Percentiles rank a stretch among this genome's conserved stretches.
phyloP scores from a whole-genome alignment of 139 green algal species.

The Chlorella sp. region DNA sequence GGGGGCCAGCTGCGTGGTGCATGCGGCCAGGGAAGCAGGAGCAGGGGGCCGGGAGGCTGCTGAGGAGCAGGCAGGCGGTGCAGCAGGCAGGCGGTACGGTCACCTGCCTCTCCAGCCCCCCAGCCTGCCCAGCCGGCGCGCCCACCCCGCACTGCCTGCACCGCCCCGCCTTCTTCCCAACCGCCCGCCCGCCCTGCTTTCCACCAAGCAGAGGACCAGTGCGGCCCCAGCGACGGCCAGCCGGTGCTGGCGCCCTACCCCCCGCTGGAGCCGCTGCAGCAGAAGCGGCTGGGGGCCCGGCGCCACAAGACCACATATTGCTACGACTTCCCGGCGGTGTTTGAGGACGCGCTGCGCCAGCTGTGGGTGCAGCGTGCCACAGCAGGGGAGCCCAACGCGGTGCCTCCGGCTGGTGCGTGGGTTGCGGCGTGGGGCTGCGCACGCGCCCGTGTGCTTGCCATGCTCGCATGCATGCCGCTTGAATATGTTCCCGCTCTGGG shows the following conservation, averaged over 20 bases:
- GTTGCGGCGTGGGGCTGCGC: too few species aligned
- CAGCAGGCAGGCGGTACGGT: not conserved
- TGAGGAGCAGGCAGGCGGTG: not conserved
- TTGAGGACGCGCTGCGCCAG: constrained; percentile 86
- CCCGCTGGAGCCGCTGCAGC: constrained; percentile 81
- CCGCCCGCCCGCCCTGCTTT: too few species aligned
- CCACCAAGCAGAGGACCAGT: not conserved
- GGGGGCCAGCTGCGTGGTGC: too few species aligned
- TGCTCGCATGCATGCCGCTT: too few species aligned
- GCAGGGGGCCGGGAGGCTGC: not conserved
- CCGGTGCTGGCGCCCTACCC: constrained; percentile 77
- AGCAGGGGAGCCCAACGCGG: constrained; percentile 53
- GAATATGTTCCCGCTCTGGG: too few species aligned
- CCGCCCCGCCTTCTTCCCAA: not conserved
- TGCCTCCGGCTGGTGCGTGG: constrained; percentile 45
- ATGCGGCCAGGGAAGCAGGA: not conserved
- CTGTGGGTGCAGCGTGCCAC: constrained; percentile 74
- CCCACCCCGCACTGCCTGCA: not conserved
- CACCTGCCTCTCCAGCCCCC: not conserved
- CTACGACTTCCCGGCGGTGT: constrained; percentile 96
- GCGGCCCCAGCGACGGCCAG: constrained; percentile 58
- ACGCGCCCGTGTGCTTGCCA: too few species aligned
- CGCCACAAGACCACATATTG: constrained; percentile 90
- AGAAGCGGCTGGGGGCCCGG: constrained; percentile 80
- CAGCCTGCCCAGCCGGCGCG: not conserved